Conservation (phyloP, 1,284 basidiomycete genomes). For the Malassezia cuniculi region DNA sequence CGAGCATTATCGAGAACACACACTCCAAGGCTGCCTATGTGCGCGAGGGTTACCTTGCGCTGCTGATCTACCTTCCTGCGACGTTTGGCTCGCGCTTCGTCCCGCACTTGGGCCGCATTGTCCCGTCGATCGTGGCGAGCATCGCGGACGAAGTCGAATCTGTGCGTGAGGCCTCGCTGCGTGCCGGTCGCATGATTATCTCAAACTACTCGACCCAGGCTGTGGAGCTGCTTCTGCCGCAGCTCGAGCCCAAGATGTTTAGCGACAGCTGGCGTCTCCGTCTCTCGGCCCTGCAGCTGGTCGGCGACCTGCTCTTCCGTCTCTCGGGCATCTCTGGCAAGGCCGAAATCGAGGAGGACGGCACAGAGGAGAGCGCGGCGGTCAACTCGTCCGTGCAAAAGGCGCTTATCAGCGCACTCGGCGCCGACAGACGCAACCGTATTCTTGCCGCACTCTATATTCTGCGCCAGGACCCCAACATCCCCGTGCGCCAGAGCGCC, state of each 20-base stretch:
- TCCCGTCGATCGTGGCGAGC: slow-evolving; percentile 80
- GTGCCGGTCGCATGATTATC: slow-evolving; percentile 96
- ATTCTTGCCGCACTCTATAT: slow-evolving; percentile 84
- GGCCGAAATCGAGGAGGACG: slow-evolving; percentile 52
- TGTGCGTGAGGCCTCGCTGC: slow-evolving; percentile 82
- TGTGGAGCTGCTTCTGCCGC: slow-evolving; percentile 83
- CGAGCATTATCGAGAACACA: slow-evolving; percentile 83
- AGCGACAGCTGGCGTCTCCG: slow-evolving; percentile 88
- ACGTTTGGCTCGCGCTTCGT: slow-evolving; percentile 89
- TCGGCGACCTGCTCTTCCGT: slow-evolving; percentile 91
- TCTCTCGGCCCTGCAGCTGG: slow-evolving; percentile 77
- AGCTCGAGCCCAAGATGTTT: slow-evolving; percentile 88
- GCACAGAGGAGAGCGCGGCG: slow-evolving; percentile 56
- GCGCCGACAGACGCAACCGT: slow-evolving; percentile 73
- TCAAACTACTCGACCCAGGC: slow-evolving; percentile 85
- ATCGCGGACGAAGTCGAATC: slow-evolving; percentile 87
- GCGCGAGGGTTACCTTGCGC: slow-evolving; percentile 93
- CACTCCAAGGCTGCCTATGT: slow-evolving; percentile 80
- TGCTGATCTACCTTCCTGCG: slow-evolving; percentile 87
- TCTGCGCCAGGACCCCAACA: slow-evolving; percentile 83
- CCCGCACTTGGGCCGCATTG: slow-evolving; percentile 86
- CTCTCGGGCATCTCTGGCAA: slow-evolving; percentile 95
- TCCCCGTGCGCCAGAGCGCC: slow-evolving; percentile 75
- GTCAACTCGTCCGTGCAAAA: slow-evolving; percentile 53
- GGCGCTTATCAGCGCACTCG: slow-evolving; percentile 75